Evolutionary conservation across 306 rosid genomes (phyloP), one percentile per base, ranked within the genome.

Genomic region (Dryas octopetala): DNA sequence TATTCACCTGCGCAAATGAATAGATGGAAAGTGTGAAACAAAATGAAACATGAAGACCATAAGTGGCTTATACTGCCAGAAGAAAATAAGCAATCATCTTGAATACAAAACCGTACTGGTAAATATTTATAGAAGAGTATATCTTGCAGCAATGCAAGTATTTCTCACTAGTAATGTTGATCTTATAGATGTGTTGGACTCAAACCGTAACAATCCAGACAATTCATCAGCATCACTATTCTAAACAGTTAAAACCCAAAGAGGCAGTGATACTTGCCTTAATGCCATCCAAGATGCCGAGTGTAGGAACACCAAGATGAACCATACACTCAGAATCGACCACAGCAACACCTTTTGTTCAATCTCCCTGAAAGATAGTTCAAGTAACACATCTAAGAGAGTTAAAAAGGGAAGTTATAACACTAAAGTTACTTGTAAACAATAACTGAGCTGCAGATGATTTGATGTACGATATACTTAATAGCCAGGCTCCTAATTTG

Each of bases 241-340:
- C 61, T 3, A 16, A 55, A 6, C 61, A n/a, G 32, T 55, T n/a
- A 19, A 55, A 17, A 17, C 61, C 10, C 9, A 6, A 55, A 55
- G 32, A 17, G 26, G 61, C 32, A 52, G 2, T 55, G 11, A 55
- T 16, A 45, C 10, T 82, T 78, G 79, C 96, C 91, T 76, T 85
- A 41, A 68, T 78, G 72, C 72, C 78, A 23, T 86, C 66, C 38
- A 89, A 76, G 67, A 86, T 86, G 48, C 97, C 97, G 4, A 88
- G 94, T 45, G 96, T 90, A 14, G 93, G 96, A 64, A 92, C 86
- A 52, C 91, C 96, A 77, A 85, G 66, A 84, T 90, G 93, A 74
- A 86, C 89, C 73, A 90, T 83, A 85, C 86, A 90, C 53, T 92
- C 88, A 1, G 92, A 79, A 73, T 88, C 96, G 38, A 92, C 90